Evolutionary conservation across 208 protist species (phyloP), one percentile per base, ranked within the genome.

Genomic region (Leishmania turanica): DNA sequence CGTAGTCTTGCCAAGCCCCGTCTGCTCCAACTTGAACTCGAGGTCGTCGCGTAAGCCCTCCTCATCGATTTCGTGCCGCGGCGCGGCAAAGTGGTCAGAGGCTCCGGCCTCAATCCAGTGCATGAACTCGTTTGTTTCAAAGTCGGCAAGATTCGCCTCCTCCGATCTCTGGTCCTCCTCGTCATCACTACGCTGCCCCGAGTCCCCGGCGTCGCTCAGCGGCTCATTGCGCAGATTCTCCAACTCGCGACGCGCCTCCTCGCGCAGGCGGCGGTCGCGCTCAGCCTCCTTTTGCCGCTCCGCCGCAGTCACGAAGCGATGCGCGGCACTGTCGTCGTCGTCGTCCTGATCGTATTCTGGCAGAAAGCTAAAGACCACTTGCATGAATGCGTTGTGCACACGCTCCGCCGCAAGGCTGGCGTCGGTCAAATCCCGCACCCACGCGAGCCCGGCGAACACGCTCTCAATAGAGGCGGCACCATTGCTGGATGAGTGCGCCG

Each of bases 21-120:
- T 88, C 68, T 91, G 87, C 65, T 87, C 84, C 80, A 97, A 74
- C 77, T 95, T 91, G 49, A 92, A 88, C 84, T 97, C 93, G 6
- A 95, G 45, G n/a, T 85, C 91, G 37, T 75, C 75, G 37, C 77
- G 65, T 65, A 47, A 54, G 42, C 68, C 40, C 40, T 79, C 79
- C 45, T 64, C 54, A 37, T 73, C 80, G 11, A 65, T 62, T 13
- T 75, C 34, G 21, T 56, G 64, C 45, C 60, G 77, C 42, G 78
- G 56, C 31, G 65, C 45, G 13, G 77, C 13, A 21, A 62, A 64
- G 56, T 80, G 73, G 21, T 90, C 82, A 3, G 72, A 65, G 13
- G 70, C 64, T 9, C 82, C 89, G 4, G 81, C 83, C 51, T 95
- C 86, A 69, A 97, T 95, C 92, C 93, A 97, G 15, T 78, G 78